A percentile compares a stretch with the other conserved stretches of the same genome.
Conservation (phyloP, 148 eudicot species). For the Simmondsia chinensis region DNA sequence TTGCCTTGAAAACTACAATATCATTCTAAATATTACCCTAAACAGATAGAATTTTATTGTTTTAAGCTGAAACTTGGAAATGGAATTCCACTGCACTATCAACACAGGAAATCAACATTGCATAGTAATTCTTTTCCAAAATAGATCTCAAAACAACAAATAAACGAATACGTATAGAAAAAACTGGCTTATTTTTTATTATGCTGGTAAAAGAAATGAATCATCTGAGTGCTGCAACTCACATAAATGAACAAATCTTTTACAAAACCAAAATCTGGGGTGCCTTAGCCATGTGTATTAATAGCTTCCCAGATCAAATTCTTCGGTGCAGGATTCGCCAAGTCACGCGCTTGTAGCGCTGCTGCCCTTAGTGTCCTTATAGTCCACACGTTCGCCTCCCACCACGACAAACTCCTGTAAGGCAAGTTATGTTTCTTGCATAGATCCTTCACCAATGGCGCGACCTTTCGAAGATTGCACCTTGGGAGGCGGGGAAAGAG, state of each 20-base stretch:
- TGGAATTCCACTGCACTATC: too few relatives aligned
- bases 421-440: constrained; percentile 94
- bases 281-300: constrained; percentile 73
- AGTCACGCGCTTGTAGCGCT: constrained; percentile 59
- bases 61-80: too few relatives aligned
- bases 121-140: too few relatives aligned
- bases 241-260: constrained; percentile 13
- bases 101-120: too few relatives aligned
- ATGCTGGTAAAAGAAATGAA: constrained; percentile 11
- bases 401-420: constrained; percentile 62
- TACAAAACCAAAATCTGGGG: too few relatives aligned
- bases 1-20: too few relatives aligned
- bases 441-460: constrained; percentile 57
- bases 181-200: too few relatives aligned
- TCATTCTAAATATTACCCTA: too few relatives aligned
- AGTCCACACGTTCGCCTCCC: constrained; percentile 64
- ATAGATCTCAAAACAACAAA: too few relatives aligned
- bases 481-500: constrained; percentile 84
- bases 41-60: too few relatives aligned
- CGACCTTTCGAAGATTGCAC: constrained; percentile 57
- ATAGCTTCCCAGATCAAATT: constrained; percentile 81
- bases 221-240: constrained; percentile 13
- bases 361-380: constrained; percentile 52
- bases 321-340: constrained; percentile 30
- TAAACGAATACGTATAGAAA: too few relatives aligned